Evolutionary conservation across 2,329 filamentous ascomycete species (phyloP).

Genomic region (Verticillium nonalfalfae): DNA sequence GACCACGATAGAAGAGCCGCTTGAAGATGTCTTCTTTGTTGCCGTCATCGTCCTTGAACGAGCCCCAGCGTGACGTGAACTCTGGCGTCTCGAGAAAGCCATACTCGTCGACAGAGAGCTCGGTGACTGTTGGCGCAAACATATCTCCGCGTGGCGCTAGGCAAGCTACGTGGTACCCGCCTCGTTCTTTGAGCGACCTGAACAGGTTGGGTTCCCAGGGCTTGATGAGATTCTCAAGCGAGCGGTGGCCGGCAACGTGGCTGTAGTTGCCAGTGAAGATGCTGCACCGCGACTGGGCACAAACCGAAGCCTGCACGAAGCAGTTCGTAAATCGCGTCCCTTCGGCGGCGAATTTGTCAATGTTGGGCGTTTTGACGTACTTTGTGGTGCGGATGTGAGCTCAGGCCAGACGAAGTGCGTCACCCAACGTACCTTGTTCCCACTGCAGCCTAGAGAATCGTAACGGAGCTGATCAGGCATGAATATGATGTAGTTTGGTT

Average conservation of each 20-base stretch:
- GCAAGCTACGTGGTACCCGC: slow-evolving; percentile 39
- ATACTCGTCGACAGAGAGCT: slow-evolving; percentile 37
- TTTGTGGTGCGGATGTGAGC: neutral
- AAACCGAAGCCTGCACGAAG: slow-evolving; percentile 37
- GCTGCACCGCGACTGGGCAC: slow-evolving; percentile 36
- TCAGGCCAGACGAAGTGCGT: slow-evolving; percentile 1
- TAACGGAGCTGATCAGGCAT: slow-evolving; percentile 42
- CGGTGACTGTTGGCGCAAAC: slow-evolving; percentile 34
- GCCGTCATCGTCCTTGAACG: slow-evolving; percentile 4
- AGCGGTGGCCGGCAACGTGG: slow-evolving; percentile 37
- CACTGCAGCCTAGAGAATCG: slow-evolving; percentile 31
- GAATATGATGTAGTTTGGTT: slow-evolving; percentile 33
- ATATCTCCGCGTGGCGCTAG: slow-evolving; percentile 33
- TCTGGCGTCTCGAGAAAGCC: slow-evolving; percentile 33
- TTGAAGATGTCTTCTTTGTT: slow-evolving; percentile 26
- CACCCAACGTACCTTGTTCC: slow-evolving; percentile 6
- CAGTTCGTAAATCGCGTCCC: slow-evolving; percentile 37
- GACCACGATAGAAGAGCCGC: slow-evolving; percentile 32
- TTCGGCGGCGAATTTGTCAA: slow-evolving; percentile 29
- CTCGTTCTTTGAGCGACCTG: slow-evolving; percentile 29
- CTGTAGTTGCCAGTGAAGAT: slow-evolving; percentile 41
- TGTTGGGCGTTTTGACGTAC: slow-evolving; percentile 29
- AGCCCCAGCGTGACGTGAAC: neutral
- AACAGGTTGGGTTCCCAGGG: slow-evolving; percentile 42
- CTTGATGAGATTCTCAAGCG: slow-evolving; percentile 38